These are phyloP conservation scores for Atkinsonella hypoxylon DNA, from an alignment of 2,329 filamentous ascomycete genomes.

Conservation along the genomic window DNA sequence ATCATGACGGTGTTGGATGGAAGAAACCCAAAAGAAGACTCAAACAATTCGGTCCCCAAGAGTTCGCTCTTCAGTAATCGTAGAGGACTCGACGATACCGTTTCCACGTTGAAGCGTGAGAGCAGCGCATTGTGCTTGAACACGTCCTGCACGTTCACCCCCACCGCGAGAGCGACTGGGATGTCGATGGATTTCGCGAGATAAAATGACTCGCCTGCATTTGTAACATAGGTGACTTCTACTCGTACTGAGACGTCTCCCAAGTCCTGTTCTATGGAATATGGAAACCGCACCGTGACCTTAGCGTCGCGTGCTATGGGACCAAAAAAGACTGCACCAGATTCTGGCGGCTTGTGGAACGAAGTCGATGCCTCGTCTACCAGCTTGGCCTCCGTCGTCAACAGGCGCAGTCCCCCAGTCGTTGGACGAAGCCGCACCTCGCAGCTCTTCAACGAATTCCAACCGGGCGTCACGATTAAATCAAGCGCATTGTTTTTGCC, in stretches of 20 bases:
- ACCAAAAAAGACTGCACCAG: slow-evolving; percentile 40
- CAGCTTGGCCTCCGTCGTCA: slow-evolving; percentile 47
- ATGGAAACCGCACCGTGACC: slow-evolving; percentile 59
- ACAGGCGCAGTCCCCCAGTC: slow-evolving; percentile 52
- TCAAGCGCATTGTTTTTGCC: slow-evolving; percentile 70
- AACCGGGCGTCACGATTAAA: slow-evolving; percentile 58
- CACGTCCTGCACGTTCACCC: slow-evolving; percentile 92
- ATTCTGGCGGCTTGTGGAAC: slow-evolving; percentile 38
- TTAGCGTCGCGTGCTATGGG: slow-evolving; percentile 30
- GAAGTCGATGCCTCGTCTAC: slow-evolving; percentile 28
- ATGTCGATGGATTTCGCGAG: slow-evolving; percentile 44
- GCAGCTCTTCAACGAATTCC: slow-evolving; percentile 53
- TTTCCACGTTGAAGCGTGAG: slow-evolving; percentile 83
- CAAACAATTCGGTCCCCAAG: slow-evolving; percentile 55
- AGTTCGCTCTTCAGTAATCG: slow-evolving; percentile 62
- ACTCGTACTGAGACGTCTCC: slow-evolving; percentile 59
- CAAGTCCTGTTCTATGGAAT: slow-evolving; percentile 69
- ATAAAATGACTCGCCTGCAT: slow-evolving; percentile 36
- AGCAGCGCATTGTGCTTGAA: slow-evolving; percentile 78
- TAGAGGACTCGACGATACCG: slow-evolving; percentile 62
- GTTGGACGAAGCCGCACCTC: slow-evolving; percentile 51
- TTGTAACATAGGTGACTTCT: slow-evolving; percentile 64
- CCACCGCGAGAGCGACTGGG: slow-evolving; percentile 66
- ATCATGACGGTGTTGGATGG: slow-evolving; percentile 46
- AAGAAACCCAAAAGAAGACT: slow-evolving; percentile 46